phyloP scores from a whole-genome alignment of 2,329 filamentous ascomycete species.

The Microcyclospora pomicola region DNA sequence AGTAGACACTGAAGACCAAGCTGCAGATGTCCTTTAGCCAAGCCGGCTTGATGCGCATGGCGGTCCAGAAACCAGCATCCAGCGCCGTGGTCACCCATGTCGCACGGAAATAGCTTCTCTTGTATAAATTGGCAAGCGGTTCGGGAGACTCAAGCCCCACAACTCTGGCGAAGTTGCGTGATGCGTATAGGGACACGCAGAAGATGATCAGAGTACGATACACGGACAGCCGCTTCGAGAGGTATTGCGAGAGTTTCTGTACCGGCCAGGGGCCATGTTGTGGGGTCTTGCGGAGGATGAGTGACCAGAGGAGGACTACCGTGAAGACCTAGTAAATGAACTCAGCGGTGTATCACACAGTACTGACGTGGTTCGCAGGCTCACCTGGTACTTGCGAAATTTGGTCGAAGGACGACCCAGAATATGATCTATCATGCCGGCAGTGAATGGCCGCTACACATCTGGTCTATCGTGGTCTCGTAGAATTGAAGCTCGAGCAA shows the following conservation, averaged over 20 bases:
- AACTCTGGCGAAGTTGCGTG: conserved; percentile 86
- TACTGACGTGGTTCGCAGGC: too few relatives aligned
- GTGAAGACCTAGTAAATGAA: conserved; percentile 47
- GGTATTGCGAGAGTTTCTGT: conserved; percentile 54
- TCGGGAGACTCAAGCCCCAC: conserved; percentile 85
- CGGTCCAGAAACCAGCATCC: conserved; percentile 96
- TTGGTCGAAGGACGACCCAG: conserved; percentile 80
- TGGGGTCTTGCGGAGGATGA: conserved; percentile 70
- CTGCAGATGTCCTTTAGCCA: conserved; percentile 73
- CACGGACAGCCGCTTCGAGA: conserved; percentile 59
- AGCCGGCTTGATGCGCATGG: conserved; percentile 75
- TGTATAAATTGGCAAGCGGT: conserved; percentile 87
- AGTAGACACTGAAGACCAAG: conserved; percentile 76
- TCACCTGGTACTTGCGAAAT: conserved; percentile 68
- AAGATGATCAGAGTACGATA: conserved; percentile 86
- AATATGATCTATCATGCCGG: conserved; percentile 55
- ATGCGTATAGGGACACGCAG: conserved; percentile 79
- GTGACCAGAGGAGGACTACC: conserved; percentile 81
- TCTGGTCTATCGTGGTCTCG: too few relatives aligned
- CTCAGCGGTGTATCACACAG: too few relatives aligned
- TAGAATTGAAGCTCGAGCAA: too few relatives aligned
- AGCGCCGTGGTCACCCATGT: conserved; percentile 93
- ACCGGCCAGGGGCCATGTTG: conserved; percentile 71
- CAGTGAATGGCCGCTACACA: too few relatives aligned
- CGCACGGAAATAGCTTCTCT: conserved; percentile 79